These are phyloP conservation scores for Peronospora tabacina DNA, from an alignment of 352 stramenopile species.

Conservation along the genomic window DNA sequence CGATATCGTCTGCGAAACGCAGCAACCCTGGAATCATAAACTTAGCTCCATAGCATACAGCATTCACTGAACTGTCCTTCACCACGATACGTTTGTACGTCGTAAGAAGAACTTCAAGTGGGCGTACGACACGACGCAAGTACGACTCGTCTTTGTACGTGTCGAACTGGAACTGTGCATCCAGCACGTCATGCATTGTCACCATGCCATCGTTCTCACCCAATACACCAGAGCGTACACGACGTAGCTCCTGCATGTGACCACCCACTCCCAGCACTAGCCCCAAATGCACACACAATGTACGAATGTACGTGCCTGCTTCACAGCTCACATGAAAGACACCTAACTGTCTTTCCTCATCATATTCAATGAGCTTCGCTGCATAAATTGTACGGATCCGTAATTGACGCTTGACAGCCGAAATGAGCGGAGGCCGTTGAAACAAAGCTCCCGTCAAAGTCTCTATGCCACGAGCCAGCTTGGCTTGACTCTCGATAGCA, in stretches of 20 bases:
- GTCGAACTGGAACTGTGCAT: slow-evolving; percentile 99
- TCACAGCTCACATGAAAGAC: slow-evolving; percentile 97
- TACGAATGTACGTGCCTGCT: slow-evolving; percentile 99
- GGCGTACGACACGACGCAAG: slow-evolving; percentile 95
- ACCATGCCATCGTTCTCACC: slow-evolving; percentile 95
- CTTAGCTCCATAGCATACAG: slow-evolving; percentile 99
- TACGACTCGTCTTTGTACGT: slow-evolving; percentile 99
- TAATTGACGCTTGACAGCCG: slow-evolving; percentile 98
- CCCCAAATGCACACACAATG: slow-evolving; percentile 98
- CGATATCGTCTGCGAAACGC: slow-evolving; percentile 98
- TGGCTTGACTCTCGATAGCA: slow-evolving; percentile 88
- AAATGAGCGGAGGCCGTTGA: slow-evolving; percentile 98
- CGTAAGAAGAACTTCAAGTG: slow-evolving; percentile 96
- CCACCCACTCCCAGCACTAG: slow-evolving; percentile 95
- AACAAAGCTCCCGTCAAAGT: slow-evolving; percentile 99
- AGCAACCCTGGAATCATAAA: slow-evolving; percentile 99
- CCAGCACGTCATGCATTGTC: slow-evolving; percentile 99
- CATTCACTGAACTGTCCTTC: slow-evolving; percentile 99
- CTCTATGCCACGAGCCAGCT: slow-evolving; percentile 94
- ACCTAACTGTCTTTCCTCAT: slow-evolving; percentile 95
- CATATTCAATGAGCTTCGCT: slow-evolving; percentile 98
- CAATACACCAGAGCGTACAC: slow-evolving; percentile 95
- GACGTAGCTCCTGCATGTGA: slow-evolving; percentile 99
- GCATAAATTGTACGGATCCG: slow-evolving; percentile 99
- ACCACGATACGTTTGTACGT: slow-evolving; percentile 99